Evolutionary conservation across 2,329 filamentous ascomycete species (phyloP).

Genomic region (Aspergillus neotritici): DNA sequence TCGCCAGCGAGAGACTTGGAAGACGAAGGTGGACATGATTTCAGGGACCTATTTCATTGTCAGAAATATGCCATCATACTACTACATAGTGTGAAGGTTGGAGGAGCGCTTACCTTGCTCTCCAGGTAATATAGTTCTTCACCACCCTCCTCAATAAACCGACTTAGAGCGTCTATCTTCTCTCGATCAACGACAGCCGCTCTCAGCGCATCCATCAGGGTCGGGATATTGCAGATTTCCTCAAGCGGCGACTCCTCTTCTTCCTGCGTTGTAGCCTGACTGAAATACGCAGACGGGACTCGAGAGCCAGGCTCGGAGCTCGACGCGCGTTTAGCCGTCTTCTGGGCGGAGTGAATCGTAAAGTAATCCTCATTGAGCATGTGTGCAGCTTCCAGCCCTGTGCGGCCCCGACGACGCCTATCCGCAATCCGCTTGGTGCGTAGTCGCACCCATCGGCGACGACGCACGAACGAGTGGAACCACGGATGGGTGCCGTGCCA

Average conservation of each 20-base stretch:
- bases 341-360: conserved; percentile 57
- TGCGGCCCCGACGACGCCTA: conserved; percentile 23
- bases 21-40: conserved; percentile 81
- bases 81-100: neutral
- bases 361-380: conserved; percentile 75
- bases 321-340: conserved; percentile 37
- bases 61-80: neutral
- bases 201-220: conserved; percentile 64
- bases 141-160: conserved; percentile 70
- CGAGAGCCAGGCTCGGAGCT: conserved; percentile 33
- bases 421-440: conserved; percentile 57
- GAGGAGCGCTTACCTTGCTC: conserved; percentile 43
- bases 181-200: conserved; percentile 77
- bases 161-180: conserved; percentile 76
- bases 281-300: conserved; percentile 25
- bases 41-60: conserved; percentile 59
- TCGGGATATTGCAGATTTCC: conserved; percentile 60
- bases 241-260: conserved; percentile 44
- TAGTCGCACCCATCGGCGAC: conserved; percentile 81
- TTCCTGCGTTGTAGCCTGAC: conserved; percentile 37
- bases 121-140: conserved; percentile 72
- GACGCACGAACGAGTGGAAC: conserved; percentile 92
- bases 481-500: conserved; percentile 88
- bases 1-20: conserved; percentile 77
- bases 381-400: conserved; percentile 47